Evolutionary conservation across 495 filamentous ascomycete species (phyloP), one percentile per base, ranked within the genome.

Genomic region (Lineolata rhizophorae): DNA sequence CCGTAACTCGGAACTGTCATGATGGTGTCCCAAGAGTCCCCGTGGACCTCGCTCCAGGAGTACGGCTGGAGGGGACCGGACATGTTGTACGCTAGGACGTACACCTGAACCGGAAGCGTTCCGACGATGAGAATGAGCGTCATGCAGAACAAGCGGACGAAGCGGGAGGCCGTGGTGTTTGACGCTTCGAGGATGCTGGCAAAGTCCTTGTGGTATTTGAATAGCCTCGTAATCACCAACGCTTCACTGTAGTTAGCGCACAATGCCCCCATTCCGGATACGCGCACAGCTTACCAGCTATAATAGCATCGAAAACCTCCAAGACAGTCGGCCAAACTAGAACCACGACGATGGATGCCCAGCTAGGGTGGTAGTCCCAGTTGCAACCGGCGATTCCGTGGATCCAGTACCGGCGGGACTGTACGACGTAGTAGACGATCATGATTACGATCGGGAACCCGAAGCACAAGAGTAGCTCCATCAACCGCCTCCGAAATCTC

Each of bases 61-160:
- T 81, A 9, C 53, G 34, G 28, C 58, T 49, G 36, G 53, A 50
- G 29, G 45, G 52, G 0, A 50, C 18, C 12, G 50, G 43, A 13
- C 50, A 79, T 38, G 49, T 76, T 71, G 16, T 44, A 22, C 41
- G 57, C 64, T 28, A 87, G 50, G 31, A 74, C 53, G 44, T 66
- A 74, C 32, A 65, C 36, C 27, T 65, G 57, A 6, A 76, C 38
- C 1, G 82, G 82, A 1, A 82, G 36, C 38, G 74, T 70, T 20
- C 66, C 37, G 22, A 79, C 11, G 9, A 90, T 57, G 50, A 90
- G 61, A 30, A 62, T 41, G 17, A 76, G 42, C n/a, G 75, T 59
- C 42, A 92, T 63, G 35, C 71, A 50, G 48, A 85, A 87, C 20
- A 93, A 68, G 33, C 85, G 77, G 22, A 75, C 43, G 51, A 80